These are phyloP conservation scores for Chaetomium sp. DNA, from an alignment of 2,329 filamentous ascomycete genomes.

Conservation along the genomic window DNA sequence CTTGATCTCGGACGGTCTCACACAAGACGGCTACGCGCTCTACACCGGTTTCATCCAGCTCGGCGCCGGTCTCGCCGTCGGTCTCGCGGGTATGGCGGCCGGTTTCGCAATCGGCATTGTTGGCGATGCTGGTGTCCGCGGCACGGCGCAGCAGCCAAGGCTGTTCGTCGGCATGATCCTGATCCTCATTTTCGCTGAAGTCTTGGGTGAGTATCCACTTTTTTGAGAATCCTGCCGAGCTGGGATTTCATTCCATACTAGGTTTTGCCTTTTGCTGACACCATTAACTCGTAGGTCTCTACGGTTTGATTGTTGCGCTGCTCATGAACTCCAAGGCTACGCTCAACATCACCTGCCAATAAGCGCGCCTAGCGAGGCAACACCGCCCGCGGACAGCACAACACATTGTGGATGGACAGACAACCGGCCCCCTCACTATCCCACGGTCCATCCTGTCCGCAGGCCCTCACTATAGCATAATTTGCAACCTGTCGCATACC, in stretches of 20 bases:
- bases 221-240: not conserved
- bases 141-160: conserved; percentile 74
- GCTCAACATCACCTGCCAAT: conserved; percentile 57
- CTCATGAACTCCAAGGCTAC: conserved; percentile 97
- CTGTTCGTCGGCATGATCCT: conserved; percentile 97
- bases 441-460: conserved; percentile 12
- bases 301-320: conserved; percentile 96
- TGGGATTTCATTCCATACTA: no score
- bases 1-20: conserved; percentile 73
- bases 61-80: conserved; percentile 74
- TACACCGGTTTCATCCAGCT: conserved; percentile 83
- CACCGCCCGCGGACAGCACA: not conserved
- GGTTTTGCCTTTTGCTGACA: not conserved
- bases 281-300: conserved; percentile 62
- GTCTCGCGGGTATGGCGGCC: conserved; percentile 75
- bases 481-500: not conserved
- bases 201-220: conserved; percentile 63
- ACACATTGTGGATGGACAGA: conserved; percentile 27
- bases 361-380: conserved; percentile 15
- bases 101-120: conserved; percentile 84
- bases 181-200: conserved; percentile 99
- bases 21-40: conserved; percentile 60
- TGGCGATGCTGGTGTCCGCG: conserved; percentile 81
- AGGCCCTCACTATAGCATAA: conserved; percentile 15
- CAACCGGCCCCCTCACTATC: conserved; percentile 30